phyloP scores from a whole-genome alignment of 345 rosid genomes.

The Alliaria petiolata region DNA sequence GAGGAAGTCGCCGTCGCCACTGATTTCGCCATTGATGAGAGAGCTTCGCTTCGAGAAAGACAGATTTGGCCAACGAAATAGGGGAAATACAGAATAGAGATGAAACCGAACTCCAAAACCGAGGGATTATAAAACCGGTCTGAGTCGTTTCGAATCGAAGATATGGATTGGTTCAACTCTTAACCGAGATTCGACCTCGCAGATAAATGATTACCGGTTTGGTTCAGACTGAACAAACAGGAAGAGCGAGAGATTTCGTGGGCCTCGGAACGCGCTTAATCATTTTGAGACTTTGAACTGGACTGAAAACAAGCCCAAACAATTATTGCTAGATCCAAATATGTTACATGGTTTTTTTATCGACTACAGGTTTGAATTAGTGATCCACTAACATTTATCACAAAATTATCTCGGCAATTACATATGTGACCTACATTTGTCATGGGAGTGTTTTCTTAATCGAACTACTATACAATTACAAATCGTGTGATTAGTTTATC shows the following conservation, averaged over 20 bases:
- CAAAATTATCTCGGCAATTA: too few species aligned
- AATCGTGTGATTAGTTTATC: too few species aligned
- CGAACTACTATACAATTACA: too few species aligned
- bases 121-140: constrained; percentile 14
- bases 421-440: too few species aligned
- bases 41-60: constrained; percentile 5
- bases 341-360: too few species aligned
- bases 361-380: too few species aligned
- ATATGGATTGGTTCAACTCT: not conserved
- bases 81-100: not conserved
- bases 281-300: not conserved
- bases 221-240: not conserved
- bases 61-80: constrained; percentile 12
- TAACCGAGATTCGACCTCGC: not conserved
- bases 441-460: too few species aligned
- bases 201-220: not conserved
- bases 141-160: not conserved
- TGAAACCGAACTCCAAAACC: not conserved
- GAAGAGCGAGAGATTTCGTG: not conserved
- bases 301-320: not conserved
- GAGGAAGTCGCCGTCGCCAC: constrained; percentile 42
- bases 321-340: not conserved
- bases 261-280: not conserved
- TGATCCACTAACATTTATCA: too few species aligned
- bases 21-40: constrained; percentile 64